phyloP scores from a whole-genome alignment of 768 basidiomycete genomes.

The Phylloporus rhodoxanthus region DNA sequence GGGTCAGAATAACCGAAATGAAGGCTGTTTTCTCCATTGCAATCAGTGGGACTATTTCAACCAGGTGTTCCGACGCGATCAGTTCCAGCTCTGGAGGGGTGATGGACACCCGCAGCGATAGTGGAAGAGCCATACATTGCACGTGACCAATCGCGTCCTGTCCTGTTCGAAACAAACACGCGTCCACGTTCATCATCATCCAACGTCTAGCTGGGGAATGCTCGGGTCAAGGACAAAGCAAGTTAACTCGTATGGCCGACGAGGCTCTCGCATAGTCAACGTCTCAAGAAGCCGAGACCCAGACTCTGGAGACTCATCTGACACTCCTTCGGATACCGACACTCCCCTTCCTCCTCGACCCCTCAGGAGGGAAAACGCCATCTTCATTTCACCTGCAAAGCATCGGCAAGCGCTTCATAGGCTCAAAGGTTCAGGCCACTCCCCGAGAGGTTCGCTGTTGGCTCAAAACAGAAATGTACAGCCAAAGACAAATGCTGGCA shows the following conservation, averaged over 20 bases:
- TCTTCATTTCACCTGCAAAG: conserved; percentile 20
- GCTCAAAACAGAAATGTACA: conserved; percentile 26
- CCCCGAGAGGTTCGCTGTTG: conserved; percentile 17
- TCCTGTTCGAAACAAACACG: conserved; percentile 6
- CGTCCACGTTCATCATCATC: not conserved
- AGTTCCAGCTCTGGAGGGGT: conserved; percentile 85
- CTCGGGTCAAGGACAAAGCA: conserved; percentile 59
- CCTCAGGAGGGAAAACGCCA: conserved; percentile 21
- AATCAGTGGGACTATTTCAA: conserved; percentile 85
- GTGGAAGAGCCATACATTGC: conserved; percentile 68
- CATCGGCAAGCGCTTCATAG: conserved; percentile 9
- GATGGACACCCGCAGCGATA: conserved; percentile 60
- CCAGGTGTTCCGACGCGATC: conserved; percentile 74
- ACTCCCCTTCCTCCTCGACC: conserved; percentile 8
- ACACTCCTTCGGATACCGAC: conserved; percentile 33
- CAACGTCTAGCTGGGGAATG: conserved; percentile 16
- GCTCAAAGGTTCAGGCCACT: conserved; percentile 8
- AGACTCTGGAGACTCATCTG: conserved; percentile 29
- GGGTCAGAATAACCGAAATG: conserved; percentile 60
- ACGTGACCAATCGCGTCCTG: conserved; percentile 20
- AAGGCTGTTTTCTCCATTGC: conserved; percentile 89
- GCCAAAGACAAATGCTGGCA: conserved; percentile 12
- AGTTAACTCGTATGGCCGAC: conserved; percentile 60
- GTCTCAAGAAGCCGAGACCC: conserved; percentile 32
- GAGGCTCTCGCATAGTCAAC: conserved; percentile 54